Base-by-base conservation (phyloP, 164 flowering plant genomes). In the Vitis rupestris region DNA sequence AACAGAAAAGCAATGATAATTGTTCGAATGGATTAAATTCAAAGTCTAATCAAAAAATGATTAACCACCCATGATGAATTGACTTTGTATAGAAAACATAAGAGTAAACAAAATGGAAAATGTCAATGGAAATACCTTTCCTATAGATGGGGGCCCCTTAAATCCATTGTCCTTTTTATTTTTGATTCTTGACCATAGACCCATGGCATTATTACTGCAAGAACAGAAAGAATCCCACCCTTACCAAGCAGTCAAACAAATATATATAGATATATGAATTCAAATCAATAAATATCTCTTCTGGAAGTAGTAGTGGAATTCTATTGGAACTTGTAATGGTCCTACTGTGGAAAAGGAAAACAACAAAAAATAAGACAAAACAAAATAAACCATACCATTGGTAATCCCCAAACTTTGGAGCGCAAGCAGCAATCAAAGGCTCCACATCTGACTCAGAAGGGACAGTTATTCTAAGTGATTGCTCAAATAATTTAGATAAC, bases 201-300 rank as follows among this genome's bases (percentile, higher is more conserved):
- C 74, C 98, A 95, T 93, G 10, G 98, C 99, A 81, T 95, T 95
- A 69, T 95, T 93, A 72, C 99, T 95, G 71, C 79, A 82, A 8
- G 53, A 68, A 59, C 64, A 52, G 37, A 14, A 23, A 19, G 3
- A 37, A 37, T 37, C 44, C 44, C 44, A 3, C 44, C 6, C 6
- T 29, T 29, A 3, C 49, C 48, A 9, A 68, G 16, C 15, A 64
- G 15, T 10, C n/a, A 23, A 60, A 56, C 44, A 48, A 15, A 47
- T 63, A 49, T 30, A 37, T 13, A 60, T 2, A 47, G 30, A 74
- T 3, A 49, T 10, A n/a, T 19, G 11, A 1, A 59, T 14, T 37
- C 30, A 10, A 31, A 13, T 30, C 8, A 10, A 37, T 37, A 10
- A 11, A 59, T 48, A 19, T 17, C 50, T 14, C 55, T n/a, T n/a